Evolutionary conservation across 1,284 basidiomycete species (phyloP), one percentile per base, ranked within the genome.

Genomic region (Xerocomus minutiporus): DNA sequence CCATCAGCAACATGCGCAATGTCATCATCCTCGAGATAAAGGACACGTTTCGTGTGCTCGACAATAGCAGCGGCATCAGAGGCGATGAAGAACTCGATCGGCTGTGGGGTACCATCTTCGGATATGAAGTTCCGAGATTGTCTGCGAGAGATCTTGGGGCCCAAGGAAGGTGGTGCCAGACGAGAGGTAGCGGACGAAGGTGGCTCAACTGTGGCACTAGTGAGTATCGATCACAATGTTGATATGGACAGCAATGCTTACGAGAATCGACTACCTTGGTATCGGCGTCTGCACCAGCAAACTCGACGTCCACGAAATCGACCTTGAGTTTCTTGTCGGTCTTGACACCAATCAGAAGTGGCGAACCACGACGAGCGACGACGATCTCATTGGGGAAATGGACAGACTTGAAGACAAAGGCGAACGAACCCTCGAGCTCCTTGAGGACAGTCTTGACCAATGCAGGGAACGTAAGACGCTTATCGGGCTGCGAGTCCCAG

Each of bases 241-340:
- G 41, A 41, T 9, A 50, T 36, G 9, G 32, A 50, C 20, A 25
- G 8, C 5, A 4, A 39, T 12, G 78, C 86, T 72, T 66, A 89
- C 86, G 73, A 59, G 74, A 66, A 43, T 85, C 84, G 46, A 77
- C 68, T 42, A 71, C 74, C 57, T 79, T 77, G 54, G 75, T 75
- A 57, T 86, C 86, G 54, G 73, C 74, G 55, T 89, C 88, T 42
- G 84, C 79, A 43, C 84, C 86, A 36, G 89, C 83, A 65, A 97
- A 86, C 71, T 99, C 95, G 57, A 99, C 97, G 73, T 99, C 97
- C 53, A 99, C 96, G 69, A 99, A 99, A 78, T 99, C 97, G 47
- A 98, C 96, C 80, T 99, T 99, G 70, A 99, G 84, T 76, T 99
- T 99, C 82, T 96, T 95, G 72, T 99, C 96, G 34, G 97, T 98